phyloP scores from a whole-genome alignment of 2,329 filamentous ascomycete genomes.

The Alternaria alternata region DNA sequence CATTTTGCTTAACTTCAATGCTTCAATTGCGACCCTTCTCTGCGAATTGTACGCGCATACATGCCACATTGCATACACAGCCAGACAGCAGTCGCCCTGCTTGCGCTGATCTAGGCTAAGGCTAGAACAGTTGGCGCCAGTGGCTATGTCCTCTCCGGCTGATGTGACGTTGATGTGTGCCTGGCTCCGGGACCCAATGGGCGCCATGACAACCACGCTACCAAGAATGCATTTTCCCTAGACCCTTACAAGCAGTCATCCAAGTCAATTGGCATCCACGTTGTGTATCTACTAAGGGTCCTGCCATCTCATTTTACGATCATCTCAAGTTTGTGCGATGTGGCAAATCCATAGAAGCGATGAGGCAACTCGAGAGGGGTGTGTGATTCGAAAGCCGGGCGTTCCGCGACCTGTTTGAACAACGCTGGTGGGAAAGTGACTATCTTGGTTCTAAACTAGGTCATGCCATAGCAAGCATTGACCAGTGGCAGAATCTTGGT shows the following conservation, averaged over 20 bases:
- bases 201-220: slow-evolving; percentile 23
- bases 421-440: neutral
- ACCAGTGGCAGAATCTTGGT: slow-evolving; percentile 3
- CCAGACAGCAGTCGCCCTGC: slow-evolving; percentile 3
- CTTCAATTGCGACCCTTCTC: neutral
- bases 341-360: neutral
- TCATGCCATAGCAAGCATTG: slow-evolving; percentile 6
- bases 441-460: neutral
- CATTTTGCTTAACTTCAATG: slow-evolving; percentile 1
- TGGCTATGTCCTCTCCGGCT: slow-evolving; percentile 12
- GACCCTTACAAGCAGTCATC: neutral
- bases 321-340: neutral
- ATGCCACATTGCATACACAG: neutral
- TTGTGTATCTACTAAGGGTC: neutral
- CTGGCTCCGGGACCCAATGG: slow-evolving; percentile 7
- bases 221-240: neutral
- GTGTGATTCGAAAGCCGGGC: neutral
- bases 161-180: slow-evolving; percentile 25
- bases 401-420: neutral
- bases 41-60: neutral
- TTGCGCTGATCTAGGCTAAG: slow-evolving; percentile 3
- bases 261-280: neutral
- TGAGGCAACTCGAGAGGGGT: neutral
- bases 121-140: slow-evolving; percentile 20
- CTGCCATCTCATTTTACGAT: neutral